A percentile compares a stretch with the other conserved stretches of the same genome.
Evolutionary conservation across 805 yeast species (phyloP).

Genomic region (Lipomyces mesembrius): DNA sequence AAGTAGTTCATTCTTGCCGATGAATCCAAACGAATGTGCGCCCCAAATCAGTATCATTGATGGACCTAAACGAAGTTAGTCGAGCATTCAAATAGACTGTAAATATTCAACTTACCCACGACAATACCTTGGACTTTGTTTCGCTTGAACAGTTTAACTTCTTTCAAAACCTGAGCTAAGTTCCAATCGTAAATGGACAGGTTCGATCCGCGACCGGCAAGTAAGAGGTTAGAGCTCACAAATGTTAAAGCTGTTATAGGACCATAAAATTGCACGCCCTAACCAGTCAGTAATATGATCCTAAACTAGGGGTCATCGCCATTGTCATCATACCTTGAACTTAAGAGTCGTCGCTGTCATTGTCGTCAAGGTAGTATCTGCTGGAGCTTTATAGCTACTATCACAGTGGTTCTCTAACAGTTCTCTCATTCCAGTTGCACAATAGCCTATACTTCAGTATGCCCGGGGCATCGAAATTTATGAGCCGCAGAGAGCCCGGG

Average conservation of each 20-base stretch:
- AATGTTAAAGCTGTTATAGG: conserved; percentile 71
- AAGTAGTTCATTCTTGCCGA: conserved; percentile 46
- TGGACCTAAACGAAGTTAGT: conserved; percentile 31
- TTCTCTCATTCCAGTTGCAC: neutral
- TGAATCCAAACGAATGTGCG: conserved; percentile 65
- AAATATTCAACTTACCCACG: conserved; percentile 38
- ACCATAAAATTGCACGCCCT: conserved; percentile 50
- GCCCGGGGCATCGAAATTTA: neutral
- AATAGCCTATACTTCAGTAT: neutral
- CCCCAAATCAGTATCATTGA: conserved; percentile 61
- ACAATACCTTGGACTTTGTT: conserved; percentile 85
- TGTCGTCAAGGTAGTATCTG: neutral
- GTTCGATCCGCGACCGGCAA: conserved; percentile 75
- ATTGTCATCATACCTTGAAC: neutral
- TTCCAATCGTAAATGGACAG: conserved; percentile 59
- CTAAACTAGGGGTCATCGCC: neutral
- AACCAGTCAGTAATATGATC: neutral
- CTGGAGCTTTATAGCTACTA: neutral
- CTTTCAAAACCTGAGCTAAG: conserved; percentile 48
- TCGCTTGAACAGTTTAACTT: conserved; percentile 59
- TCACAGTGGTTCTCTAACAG: neutral
- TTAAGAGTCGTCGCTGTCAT: neutral
- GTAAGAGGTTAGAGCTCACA: conserved; percentile 47
- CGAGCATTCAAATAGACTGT: neutral
- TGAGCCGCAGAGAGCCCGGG: neutral